A percentile compares a stretch with the other conserved stretches of the same genome.
phyloP scores from a whole-genome alignment of 139 green algal species.

The Picochlorum sp. region DNA sequence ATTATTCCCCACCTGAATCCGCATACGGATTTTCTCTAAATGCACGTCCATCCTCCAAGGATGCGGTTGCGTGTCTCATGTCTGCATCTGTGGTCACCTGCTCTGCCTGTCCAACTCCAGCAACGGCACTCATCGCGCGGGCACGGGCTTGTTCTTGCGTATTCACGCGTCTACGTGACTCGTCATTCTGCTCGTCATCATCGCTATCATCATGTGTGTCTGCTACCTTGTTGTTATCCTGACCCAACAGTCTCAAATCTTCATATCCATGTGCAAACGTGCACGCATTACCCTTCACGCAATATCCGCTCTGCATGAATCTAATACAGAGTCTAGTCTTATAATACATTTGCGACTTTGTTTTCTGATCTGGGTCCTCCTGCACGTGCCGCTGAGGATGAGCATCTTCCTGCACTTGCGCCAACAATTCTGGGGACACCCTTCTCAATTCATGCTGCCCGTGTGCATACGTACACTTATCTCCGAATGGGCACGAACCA shows the following conservation, averaged over 20 bases:
- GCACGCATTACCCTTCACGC: constrained; percentile 25
- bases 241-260: constrained; percentile 20
- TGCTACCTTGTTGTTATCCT: constrained; percentile 2
- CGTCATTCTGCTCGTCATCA: not conserved
- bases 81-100: not conserved
- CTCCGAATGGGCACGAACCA: constrained; percentile 33
- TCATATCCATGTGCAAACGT: constrained; percentile 40
- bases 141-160: constrained; percentile 1
- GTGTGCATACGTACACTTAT: constrained; percentile 43
- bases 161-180: not conserved
- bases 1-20: constrained; percentile 10
- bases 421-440: constrained; percentile 21
- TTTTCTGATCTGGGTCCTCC: not conserved
- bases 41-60: constrained; percentile 7
- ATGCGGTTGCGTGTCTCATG: constrained; percentile 3
- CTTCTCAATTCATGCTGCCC: constrained; percentile 22
- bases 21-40: constrained; percentile 14
- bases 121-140: constrained; percentile 10
- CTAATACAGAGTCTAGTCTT: constrained; percentile 44
- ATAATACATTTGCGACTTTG: constrained; percentile 23
- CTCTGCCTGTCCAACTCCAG: constrained; percentile 18
- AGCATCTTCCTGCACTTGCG: constrained; percentile 4
- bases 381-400: not conserved
- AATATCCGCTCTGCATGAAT: constrained; percentile 41
- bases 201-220: not conserved